Percentiles rank a stretch among this genome's conserved stretches.
Evolutionary conservation across 2,329 filamentous ascomycete genomes (phyloP).

Genomic region (Graphiopsis chlorocephala): DNA sequence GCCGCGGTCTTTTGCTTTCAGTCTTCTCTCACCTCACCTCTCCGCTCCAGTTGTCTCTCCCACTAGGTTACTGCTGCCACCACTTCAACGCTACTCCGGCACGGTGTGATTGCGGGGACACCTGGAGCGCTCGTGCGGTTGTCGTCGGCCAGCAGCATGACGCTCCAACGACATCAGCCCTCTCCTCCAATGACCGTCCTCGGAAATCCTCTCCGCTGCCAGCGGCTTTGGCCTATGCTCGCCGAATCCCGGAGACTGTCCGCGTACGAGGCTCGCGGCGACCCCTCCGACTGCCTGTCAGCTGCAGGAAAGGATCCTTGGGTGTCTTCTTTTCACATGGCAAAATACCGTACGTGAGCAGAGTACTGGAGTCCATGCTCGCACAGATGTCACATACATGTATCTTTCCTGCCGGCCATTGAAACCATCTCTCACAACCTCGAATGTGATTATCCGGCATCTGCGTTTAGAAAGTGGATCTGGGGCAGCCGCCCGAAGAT

Average conservation of each 20-base stretch:
- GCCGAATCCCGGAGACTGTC: not conserved
- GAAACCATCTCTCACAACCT: not conserved
- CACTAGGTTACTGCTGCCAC: not conserved
- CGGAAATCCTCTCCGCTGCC: not conserved
- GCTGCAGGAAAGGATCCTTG: not conserved
- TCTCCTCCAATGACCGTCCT: not conserved
- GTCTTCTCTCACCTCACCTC: not conserved
- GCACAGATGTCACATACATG: not conserved
- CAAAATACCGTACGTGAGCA: not conserved
- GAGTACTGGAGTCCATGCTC: not conserved
- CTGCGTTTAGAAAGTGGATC: constrained; percentile 2
- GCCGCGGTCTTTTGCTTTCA: not conserved
- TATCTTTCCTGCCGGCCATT: not conserved
- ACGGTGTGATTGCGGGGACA: constrained; percentile 9
- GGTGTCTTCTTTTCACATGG: not conserved
- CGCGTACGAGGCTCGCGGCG: not conserved
- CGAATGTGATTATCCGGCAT: not conserved
- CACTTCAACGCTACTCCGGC: not conserved
- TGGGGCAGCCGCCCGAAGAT: not conserved
- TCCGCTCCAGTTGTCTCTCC: not conserved
- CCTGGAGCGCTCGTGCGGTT: not conserved
- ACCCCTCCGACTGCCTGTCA: not conserved
- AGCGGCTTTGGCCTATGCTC: not conserved
- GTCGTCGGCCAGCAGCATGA: constrained; percentile 6
- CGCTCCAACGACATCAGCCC: not conserved